A percentile compares a stretch with the other conserved stretches of the same genome.
Evolutionary conservation across 805 yeast species (phyloP).

Genomic region (Cyberlindnera lachancei): DNA sequence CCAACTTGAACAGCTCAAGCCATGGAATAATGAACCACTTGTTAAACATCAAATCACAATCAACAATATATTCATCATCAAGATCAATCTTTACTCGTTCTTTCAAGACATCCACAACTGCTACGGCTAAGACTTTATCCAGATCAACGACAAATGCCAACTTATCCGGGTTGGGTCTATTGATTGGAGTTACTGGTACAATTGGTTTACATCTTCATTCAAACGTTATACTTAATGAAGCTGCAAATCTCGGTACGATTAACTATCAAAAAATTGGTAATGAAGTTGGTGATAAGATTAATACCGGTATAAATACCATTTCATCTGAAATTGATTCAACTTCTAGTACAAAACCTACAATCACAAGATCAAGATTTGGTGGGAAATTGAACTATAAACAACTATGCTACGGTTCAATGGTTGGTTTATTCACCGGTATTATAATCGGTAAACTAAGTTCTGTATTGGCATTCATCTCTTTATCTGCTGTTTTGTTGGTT

Average conservation of each 20-base stretch:
- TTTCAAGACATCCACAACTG: not conserved
- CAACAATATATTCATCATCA: too few species aligned
- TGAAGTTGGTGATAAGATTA: too few species aligned
- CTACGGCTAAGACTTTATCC: not conserved
- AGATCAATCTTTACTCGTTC: too few species aligned
- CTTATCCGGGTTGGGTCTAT: slow-evolving; percentile 13
- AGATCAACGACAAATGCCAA: not conserved
- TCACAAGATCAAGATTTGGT: slow-evolving; percentile 24
- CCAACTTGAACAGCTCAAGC: too few species aligned
- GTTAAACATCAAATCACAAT: too few species aligned
- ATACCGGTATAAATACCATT: too few species aligned
- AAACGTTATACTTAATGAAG: slow-evolving; percentile 19
- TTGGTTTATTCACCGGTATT: slow-evolving; percentile 51
- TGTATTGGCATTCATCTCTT: slow-evolving; percentile 41
- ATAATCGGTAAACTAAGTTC: slow-evolving; percentile 51
- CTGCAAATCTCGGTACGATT: slow-evolving; percentile 17
- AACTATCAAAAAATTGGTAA: too few species aligned
- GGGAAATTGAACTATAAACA: slow-evolving; percentile 48
- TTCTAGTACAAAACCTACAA: slow-evolving; percentile 5
- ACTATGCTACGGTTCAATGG: slow-evolving; percentile 51
- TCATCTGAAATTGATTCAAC: too few species aligned
- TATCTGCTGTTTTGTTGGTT: slow-evolving; percentile 33
- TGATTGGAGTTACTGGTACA: slow-evolving; percentile 20
- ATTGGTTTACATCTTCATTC: slow-evolving; percentile 14
- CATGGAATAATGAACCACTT: too few species aligned